These are phyloP conservation scores for Trichomonascaceae sp. DNA, from an alignment of 1,139 yeast genomes.

Conservation along the genomic window DNA sequence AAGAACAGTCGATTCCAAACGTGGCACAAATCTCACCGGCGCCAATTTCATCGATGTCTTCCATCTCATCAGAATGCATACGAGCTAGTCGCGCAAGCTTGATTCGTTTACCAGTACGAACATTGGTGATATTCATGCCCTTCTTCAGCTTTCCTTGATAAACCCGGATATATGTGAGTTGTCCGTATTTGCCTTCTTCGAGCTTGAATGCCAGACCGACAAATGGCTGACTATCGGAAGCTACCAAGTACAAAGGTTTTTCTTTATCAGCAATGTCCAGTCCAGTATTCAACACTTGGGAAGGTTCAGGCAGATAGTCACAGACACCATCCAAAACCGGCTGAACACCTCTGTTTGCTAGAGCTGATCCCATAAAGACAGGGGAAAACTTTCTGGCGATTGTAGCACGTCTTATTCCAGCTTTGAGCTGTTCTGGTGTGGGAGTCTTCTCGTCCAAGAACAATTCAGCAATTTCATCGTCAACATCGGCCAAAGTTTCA, in stretches of 20 bases:
- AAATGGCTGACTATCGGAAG: conserved; percentile 71
- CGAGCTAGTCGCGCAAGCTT: conserved; percentile 94
- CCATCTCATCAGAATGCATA: conserved; percentile 99
- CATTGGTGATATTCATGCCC: conserved; percentile 83
- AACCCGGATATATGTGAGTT: conserved; percentile 90
- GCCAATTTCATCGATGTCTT: conserved; percentile 90
- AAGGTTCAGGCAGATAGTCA: conserved; percentile 91
- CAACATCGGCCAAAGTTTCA: conserved; percentile 95
- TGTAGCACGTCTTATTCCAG: conserved; percentile 92
- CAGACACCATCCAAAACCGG: conserved; percentile 94
- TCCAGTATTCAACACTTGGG: conserved; percentile 86
- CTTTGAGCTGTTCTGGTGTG: conserved; percentile 69
- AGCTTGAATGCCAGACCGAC: conserved; percentile 96
- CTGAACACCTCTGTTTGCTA: conserved; percentile 93
- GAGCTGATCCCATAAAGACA: conserved; percentile 97
- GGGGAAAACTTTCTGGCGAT: conserved; percentile 95
- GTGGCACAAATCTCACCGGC: conserved; percentile 99
- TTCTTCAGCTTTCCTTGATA: conserved; percentile 93
- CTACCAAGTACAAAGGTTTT: conserved; percentile 65
- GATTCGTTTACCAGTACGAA: conserved; percentile 87
- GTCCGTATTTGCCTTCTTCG: conserved; percentile 98
- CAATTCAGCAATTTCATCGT: conserved; percentile 92
- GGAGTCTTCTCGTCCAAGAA: conserved; percentile 89
- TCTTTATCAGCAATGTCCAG: conserved; percentile 69
- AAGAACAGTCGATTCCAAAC: conserved; percentile 98